A percentile compares a stretch with the other conserved stretches of the same genome.
Conservation (phyloP, 2,329 filamentous ascomycete genomes). For the Fusarium abutilonis region DNA sequence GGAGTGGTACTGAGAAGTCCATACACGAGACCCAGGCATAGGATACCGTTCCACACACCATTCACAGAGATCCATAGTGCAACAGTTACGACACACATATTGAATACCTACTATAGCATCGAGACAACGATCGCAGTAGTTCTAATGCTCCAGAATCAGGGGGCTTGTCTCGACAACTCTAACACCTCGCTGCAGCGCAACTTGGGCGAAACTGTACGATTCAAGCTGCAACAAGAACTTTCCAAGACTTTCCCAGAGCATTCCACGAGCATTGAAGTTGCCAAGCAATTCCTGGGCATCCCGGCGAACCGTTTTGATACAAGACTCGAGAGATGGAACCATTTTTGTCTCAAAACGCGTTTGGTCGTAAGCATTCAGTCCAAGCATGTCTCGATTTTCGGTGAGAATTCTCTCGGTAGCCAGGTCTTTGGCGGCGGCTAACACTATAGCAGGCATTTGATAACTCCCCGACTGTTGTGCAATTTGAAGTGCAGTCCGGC, state of each 20-base stretch:
- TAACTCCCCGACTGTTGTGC: constrained; percentile 15
- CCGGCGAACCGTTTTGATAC: constrained; percentile 15
- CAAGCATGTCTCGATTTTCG: constrained; percentile 27
- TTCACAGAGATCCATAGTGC: constrained; percentile 15
- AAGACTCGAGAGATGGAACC: neutral
- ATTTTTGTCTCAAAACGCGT: constrained; percentile 3
- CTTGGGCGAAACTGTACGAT: constrained; percentile 22
- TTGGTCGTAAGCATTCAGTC: constrained; percentile 18
- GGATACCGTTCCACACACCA: constrained; percentile 8
- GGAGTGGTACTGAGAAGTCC: constrained; percentile 22
- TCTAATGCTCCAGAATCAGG: constrained; percentile 17
- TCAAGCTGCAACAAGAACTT: constrained; percentile 24
- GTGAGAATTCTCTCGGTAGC: constrained; percentile 10
- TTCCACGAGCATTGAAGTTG: neutral
- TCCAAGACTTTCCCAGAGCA: constrained; percentile 23
- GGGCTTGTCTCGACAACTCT: constrained; percentile 13
- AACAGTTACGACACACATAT: constrained; percentile 20
- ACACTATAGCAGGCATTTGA: constrained; percentile 19
- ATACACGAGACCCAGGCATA: constrained; percentile 18
- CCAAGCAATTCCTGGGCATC: constrained; percentile 21
- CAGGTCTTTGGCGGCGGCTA: constrained; percentile 14
- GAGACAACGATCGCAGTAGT: constrained; percentile 26
- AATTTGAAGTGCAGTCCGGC: constrained; percentile 22
- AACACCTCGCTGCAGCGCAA: constrained; percentile 23
- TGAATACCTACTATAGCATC: constrained; percentile 2